Evolutionary conservation across 139 green algal genomes (phyloP).

Genomic region (Tetratostichococcus sp.): DNA sequence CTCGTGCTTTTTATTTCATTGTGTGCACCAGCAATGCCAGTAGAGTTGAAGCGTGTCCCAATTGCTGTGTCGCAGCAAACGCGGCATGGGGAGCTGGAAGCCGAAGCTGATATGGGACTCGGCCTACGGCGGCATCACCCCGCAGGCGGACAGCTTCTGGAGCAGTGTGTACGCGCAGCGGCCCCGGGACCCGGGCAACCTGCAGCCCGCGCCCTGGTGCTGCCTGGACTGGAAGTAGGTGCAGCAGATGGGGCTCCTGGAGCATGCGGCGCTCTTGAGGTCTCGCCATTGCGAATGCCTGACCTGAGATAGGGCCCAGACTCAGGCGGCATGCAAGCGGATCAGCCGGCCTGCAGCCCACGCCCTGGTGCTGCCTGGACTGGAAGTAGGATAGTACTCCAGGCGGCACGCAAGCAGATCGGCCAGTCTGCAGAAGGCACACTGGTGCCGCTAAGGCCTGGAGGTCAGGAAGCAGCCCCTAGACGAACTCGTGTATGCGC

Average conservation of each 20-base stretch:
- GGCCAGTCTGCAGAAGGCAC: conserved; percentile 12
- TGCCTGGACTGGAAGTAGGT: no score
- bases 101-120: conserved; percentile 43
- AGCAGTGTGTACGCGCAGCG: conserved; percentile 10
- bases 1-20: no score
- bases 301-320: no score
- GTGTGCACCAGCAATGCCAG: no score
- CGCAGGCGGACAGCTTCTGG: conserved; percentile 31
- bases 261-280: no score
- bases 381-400: no score
- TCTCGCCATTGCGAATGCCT: no score
- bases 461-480: no score
- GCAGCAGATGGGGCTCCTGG: no score
- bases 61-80: neutral
- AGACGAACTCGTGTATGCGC: no score
- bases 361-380: conserved; percentile 20
- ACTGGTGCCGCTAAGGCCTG: conserved; percentile 26
- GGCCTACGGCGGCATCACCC: conserved; percentile 4
- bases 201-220: conserved; percentile 26
- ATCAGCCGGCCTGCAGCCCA: conserved; percentile 3
- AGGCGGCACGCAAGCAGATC: no score
- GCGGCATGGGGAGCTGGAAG: conserved; percentile 18
- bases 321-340: no score
- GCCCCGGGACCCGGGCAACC: conserved; percentile 12
- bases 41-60: neutral